Conservation (phyloP, 129 eudicot genomes). For the Centella asiatica region DNA sequence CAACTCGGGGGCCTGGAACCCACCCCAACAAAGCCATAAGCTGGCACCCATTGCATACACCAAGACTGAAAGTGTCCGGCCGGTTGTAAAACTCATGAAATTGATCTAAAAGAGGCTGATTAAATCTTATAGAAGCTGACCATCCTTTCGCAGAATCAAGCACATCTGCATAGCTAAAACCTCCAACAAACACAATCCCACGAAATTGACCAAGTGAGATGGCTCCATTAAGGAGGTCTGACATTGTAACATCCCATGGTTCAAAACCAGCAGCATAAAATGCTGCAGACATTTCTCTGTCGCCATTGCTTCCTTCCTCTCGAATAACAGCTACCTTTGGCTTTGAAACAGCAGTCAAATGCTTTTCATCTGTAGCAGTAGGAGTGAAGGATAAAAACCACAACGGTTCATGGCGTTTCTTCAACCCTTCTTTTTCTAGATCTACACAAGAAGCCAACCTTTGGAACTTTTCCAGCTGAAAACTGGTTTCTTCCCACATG, state of each 20-base stretch:
- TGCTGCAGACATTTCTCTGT: slow-evolving; percentile 90
- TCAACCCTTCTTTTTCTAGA: slow-evolving; percentile 62
- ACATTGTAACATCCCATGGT: slow-evolving; percentile 80
- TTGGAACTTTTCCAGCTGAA: slow-evolving; percentile 56
- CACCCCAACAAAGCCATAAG: slow-evolving; percentile 96
- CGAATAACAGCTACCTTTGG: slow-evolving; percentile 86
- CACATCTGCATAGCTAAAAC: slow-evolving; percentile 95
- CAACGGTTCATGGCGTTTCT: slow-evolving; percentile 54
- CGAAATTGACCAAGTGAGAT: slow-evolving; percentile 39
- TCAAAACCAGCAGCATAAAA: slow-evolving; percentile 68
- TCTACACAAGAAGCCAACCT: slow-evolving; percentile 66
- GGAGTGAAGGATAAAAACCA: slow-evolving; percentile 81
- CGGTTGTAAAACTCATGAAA: slow-evolving; percentile 77
- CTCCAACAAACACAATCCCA: slow-evolving; percentile 83
- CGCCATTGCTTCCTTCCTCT: slow-evolving; percentile 97
- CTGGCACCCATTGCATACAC: slow-evolving; percentile 97
- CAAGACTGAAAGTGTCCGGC: slow-evolving; percentile 78
- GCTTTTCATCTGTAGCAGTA: slow-evolving; percentile 40
- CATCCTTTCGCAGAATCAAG: slow-evolving; percentile 97
- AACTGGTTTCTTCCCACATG: slow-evolving; percentile 93
- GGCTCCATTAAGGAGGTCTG: slow-evolving; percentile 57
- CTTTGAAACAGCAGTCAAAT: slow-evolving; percentile 35
- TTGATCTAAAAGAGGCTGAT: slow-evolving; percentile 65
- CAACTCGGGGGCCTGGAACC: slow-evolving; percentile 82
- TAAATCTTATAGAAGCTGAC: slow-evolving; percentile 88